A percentile compares a stretch with the other conserved stretches of the same genome.
Conservation (phyloP, 106 monocot species). For the Hemerocallis citrina region DNA sequence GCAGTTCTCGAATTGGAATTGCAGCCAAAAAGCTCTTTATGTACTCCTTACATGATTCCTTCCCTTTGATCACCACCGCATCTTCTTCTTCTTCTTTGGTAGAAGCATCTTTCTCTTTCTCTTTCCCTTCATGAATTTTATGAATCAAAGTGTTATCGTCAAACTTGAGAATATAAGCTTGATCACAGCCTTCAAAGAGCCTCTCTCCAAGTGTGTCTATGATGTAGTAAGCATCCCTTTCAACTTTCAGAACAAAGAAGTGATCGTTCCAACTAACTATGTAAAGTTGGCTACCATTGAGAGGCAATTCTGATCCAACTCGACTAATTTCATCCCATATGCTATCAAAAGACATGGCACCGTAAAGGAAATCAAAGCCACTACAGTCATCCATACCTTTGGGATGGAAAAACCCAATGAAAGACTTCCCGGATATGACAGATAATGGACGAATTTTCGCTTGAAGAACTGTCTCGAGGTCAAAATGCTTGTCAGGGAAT, state of each 20-base stretch:
- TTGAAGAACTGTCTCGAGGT: conserved; percentile 78
- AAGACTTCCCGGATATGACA: conserved; percentile 51
- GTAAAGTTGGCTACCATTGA: conserved; percentile 37
- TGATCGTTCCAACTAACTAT: conserved; percentile 99
- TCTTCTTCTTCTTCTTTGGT: conserved; percentile 9
- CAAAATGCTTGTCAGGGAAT: conserved; percentile 90
- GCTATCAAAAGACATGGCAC: conserved; percentile 83
- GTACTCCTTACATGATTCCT: conserved; percentile 68
- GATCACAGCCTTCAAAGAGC: conserved; percentile 77
- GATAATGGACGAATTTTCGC: conserved; percentile 57
- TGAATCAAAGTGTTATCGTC: conserved; percentile 43
- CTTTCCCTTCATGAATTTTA: conserved; percentile 8
- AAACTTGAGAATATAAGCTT: conserved; percentile 89
- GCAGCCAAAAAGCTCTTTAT: conserved; percentile 82
- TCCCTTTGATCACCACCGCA: conserved; percentile 37
- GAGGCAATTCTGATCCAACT: conserved; percentile 15
- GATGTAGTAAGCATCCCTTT: conserved; percentile 71
- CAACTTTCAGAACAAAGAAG: conserved; percentile 86
- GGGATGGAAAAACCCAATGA: conserved; percentile 86
- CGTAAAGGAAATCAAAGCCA: conserved; percentile 57
- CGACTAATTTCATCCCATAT: conserved; percentile 81
- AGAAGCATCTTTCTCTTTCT: background rate
- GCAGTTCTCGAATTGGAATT: conserved; percentile 51
- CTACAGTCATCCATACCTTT: conserved; percentile 29
- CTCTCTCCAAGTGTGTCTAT: conserved; percentile 94